phyloP scores from a whole-genome alignment of 495 filamentous ascomycete genomes.

The Lasiosphaeria ovina region DNA sequence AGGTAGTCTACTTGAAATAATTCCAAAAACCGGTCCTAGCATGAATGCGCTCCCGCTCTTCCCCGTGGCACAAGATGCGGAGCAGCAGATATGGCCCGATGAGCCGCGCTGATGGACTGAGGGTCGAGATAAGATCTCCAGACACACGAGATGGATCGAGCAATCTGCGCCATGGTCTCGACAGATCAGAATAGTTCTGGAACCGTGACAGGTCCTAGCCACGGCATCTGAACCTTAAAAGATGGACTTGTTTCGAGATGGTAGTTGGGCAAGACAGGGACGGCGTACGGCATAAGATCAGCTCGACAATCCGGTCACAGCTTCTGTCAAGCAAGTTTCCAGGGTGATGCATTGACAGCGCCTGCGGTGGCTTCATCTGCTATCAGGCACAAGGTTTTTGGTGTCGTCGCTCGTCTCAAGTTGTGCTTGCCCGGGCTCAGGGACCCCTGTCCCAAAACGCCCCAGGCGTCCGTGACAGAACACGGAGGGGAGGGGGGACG shows the following conservation, averaged over 20 bases:
- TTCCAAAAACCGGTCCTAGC: slow-evolving; percentile 22
- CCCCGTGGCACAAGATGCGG: slow-evolving; percentile 26
- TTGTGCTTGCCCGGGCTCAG: slow-evolving; percentile 31
- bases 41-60: slow-evolving; percentile 17
- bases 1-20: slow-evolving; percentile 5
- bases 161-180: slow-evolving; percentile 20
- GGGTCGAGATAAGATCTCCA: slow-evolving; percentile 21
- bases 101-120: slow-evolving; percentile 12
- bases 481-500: too few species aligned
- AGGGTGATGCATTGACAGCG: slow-evolving; percentile 38
- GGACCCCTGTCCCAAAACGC: slow-evolving; percentile 32
- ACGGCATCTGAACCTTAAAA: slow-evolving; percentile 21
- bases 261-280: slow-evolving; percentile 21
- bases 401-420: slow-evolving; percentile 50
- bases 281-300: slow-evolving; percentile 50
- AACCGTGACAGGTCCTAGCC: slow-evolving; percentile 16
- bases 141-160: slow-evolving; percentile 12
- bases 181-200: slow-evolving; percentile 32
- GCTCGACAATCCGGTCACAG: slow-evolving; percentile 50
- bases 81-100: slow-evolving; percentile 19
- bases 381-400: slow-evolving; percentile 31
- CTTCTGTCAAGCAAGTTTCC: slow-evolving; percentile 31
- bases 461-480: slow-evolving; percentile 29
- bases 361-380: slow-evolving; percentile 33
- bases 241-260: slow-evolving; percentile 28